Conservation (phyloP, 768 basidiomycete species). For the Hericium rajendrae region DNA sequence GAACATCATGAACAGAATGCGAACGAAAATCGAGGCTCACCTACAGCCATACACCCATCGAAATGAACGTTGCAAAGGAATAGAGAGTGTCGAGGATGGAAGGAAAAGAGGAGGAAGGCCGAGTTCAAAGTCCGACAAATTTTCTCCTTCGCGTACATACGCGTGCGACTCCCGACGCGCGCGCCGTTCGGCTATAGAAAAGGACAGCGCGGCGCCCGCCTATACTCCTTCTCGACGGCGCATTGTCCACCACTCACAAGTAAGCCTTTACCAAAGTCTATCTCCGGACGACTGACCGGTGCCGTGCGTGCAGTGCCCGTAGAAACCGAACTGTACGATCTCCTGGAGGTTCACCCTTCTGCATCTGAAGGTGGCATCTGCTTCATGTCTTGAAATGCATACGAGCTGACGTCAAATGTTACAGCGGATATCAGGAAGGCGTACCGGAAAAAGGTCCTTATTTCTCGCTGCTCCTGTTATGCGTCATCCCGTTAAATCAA, state of each 20-base stretch:
- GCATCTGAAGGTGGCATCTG: conserved; percentile 57
- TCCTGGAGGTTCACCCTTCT: conserved; percentile 61
- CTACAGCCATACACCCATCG: background rate
- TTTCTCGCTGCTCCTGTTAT: conserved; percentile 9
- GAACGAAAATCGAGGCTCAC: conserved; percentile 6
- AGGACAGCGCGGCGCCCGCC: background rate
- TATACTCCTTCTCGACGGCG: background rate
- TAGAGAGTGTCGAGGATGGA: background rate
- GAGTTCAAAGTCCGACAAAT: background rate
- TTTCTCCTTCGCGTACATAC: background rate
- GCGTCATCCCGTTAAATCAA: conserved; percentile 14
- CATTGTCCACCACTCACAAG: background rate
- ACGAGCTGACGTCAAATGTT: conserved; percentile 11
- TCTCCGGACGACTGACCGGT: background rate
- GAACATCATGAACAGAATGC: conserved; percentile 39
- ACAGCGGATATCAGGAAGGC: conserved; percentile 88
- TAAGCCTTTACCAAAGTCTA: background rate
- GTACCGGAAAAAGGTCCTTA: conserved; percentile 78
- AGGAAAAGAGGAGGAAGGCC: background rate
- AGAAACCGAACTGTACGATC: conserved; percentile 79
- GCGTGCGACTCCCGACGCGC: background rate
- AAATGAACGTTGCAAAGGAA: background rate
- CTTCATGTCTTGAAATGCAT: conserved; percentile 1
- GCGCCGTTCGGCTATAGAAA: background rate
- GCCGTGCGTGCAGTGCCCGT: conserved; percentile 42